Conservation (phyloP, 2,329 filamentous ascomycete species). For the Cryoendolithus antarcticus region DNA sequence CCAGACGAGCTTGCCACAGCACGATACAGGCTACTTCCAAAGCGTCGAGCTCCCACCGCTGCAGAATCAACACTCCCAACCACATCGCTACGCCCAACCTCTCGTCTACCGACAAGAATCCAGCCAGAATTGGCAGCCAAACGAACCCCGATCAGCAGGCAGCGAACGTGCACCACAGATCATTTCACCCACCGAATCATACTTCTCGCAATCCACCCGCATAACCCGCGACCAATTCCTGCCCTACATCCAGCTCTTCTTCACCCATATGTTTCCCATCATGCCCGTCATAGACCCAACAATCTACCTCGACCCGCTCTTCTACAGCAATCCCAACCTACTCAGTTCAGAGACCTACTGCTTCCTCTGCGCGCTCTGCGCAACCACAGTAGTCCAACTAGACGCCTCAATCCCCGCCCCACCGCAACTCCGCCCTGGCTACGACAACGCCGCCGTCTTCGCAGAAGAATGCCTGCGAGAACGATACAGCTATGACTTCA, state of each 20-base stretch:
- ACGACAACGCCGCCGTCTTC: slow-evolving; percentile 19
- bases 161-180: slow-evolving; percentile 12
- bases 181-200: slow-evolving; percentile 11
- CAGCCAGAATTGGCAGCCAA: slow-evolving; percentile 7
- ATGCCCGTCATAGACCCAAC: slow-evolving; percentile 24
- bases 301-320: slow-evolving; percentile 16
- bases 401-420: slow-evolving; percentile 21
- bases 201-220: slow-evolving; percentile 9
- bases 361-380: slow-evolving; percentile 22
- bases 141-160: slow-evolving; percentile 9
- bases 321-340: slow-evolving; percentile 14
- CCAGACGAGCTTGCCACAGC: slow-evolving; percentile 12
- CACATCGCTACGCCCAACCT: neutral
- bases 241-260: slow-evolving; percentile 24
- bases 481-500: slow-evolving; percentile 20
- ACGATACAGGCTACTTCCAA: slow-evolving; percentile 9
- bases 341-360: slow-evolving; percentile 20
- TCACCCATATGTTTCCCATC: slow-evolving; percentile 24
- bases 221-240: slow-evolving; percentile 17
- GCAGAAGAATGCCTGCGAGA: slow-evolving; percentile 22
- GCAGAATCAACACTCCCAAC: slow-evolving; percentile 2
- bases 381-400: slow-evolving; percentile 23
- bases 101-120: neutral
- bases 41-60: slow-evolving; percentile 3
- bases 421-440: slow-evolving; percentile 13